Percentiles rank a stretch among this genome's conserved stretches.
Evolutionary conservation across 257 asterid genomes (phyloP).

Genomic region (Solanum corneliomulleri): DNA sequence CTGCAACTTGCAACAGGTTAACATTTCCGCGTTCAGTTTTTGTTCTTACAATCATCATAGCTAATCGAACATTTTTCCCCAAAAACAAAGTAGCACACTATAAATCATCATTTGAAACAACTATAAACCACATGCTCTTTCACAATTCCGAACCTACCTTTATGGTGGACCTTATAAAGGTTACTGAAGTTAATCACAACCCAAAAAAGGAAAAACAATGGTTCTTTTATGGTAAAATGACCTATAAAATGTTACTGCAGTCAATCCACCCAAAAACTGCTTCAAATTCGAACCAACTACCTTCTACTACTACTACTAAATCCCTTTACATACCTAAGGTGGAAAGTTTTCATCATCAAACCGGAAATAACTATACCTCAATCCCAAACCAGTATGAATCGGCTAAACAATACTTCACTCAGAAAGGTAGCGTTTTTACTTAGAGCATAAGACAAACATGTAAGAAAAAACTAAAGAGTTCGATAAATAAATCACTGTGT

Average conservation of each 20-base stretch:
- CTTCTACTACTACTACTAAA: not conserved
- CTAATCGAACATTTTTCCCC: not conserved
- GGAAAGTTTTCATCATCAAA: not conserved
- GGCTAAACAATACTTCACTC: not conserved
- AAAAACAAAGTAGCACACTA: not conserved
- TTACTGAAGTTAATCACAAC: not conserved
- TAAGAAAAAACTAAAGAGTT: not conserved
- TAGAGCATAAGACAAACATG: not conserved
- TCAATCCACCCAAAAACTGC: not conserved
- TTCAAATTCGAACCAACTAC: not conserved
- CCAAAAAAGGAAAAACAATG: not conserved
- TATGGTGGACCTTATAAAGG: not conserved
- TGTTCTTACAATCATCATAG: not conserved
- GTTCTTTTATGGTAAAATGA: not conserved
- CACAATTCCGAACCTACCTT: not conserved
- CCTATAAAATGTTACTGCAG: not conserved
- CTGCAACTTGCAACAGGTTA: slow-evolving; percentile 19
- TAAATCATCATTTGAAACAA: not conserved
- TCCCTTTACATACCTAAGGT: not conserved
- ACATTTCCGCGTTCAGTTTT: not conserved
- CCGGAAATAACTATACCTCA: not conserved
- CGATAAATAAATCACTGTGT: not conserved
- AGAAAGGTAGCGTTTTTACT: not conserved
- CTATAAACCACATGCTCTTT: not conserved
- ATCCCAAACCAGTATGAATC: not conserved